Percentiles rank a stretch among this genome's conserved stretches.
phyloP scores from a whole-genome alignment of 768 basidiomycete species.

The Sarcomyxa edulis region DNA sequence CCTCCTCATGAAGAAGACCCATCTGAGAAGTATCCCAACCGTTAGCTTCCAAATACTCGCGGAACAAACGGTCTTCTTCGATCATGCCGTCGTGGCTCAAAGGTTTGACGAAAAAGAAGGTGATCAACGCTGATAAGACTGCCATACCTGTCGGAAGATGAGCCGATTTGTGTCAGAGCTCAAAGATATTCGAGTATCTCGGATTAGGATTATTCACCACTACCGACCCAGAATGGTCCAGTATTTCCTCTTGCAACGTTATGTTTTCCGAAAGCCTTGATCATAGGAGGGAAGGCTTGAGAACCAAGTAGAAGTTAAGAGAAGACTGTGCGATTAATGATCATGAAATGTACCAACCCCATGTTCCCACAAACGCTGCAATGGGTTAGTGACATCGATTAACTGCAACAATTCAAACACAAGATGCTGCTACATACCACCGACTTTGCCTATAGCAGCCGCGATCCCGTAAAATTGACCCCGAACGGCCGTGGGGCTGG shows the following conservation, averaged over 20 bases:
- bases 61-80: conserved; percentile 77
- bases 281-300: conserved; percentile 62
- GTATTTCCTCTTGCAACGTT: conserved; percentile 57
- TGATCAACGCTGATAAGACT: conserved; percentile 68
- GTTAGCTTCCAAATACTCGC: conserved; percentile 69
- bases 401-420: too few relatives aligned
- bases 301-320: conserved; percentile 1
- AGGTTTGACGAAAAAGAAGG: conserved; percentile 69
- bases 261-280: conserved; percentile 60
- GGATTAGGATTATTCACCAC: conserved; percentile 33
- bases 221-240: conserved; percentile 86
- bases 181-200: background rate
- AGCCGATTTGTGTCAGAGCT: conserved; percentile 5
- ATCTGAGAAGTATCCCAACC: conserved; percentile 76
- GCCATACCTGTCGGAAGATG: conserved; percentile 52
- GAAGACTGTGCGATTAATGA: background rate
- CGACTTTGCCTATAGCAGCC: conserved; percentile 81
- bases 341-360: conserved; percentile 42
- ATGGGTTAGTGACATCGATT: too few relatives aligned
- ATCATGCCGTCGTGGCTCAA: conserved; percentile 75
- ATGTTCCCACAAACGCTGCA: conserved; percentile 79
- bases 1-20: too few relatives aligned
- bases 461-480: conserved; percentile 85
- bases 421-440: too few relatives aligned
- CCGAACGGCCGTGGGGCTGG: conserved; percentile 78